Conservation (phyloP, 495 filamentous ascomycete species). For the Bathelium albidoporum region DNA sequence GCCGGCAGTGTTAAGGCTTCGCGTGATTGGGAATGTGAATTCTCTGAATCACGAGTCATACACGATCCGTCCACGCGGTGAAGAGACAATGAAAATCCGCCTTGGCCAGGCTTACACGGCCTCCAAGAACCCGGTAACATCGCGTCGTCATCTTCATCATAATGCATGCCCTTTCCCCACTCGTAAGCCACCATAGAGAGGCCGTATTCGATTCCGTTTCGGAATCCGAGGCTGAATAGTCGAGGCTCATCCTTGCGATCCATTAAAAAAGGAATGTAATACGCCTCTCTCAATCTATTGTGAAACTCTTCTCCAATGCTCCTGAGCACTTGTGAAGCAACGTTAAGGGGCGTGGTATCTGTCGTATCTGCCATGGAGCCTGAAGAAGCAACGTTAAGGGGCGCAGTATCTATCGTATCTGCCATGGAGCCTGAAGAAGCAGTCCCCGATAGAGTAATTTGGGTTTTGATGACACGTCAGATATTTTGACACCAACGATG, state of each 20-base stretch:
- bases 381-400: neutral
- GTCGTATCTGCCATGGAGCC: neutral
- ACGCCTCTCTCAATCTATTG: neutral
- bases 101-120: neutral
- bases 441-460: neutral
- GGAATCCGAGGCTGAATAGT: neutral
- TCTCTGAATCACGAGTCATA: neutral
- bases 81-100: neutral
- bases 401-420: neutral
- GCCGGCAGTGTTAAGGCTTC: neutral
- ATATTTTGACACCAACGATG: neutral
- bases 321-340: neutral
- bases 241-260: neutral
- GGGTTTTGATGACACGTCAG: neutral
- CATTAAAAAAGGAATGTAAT: neutral
- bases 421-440: neutral
- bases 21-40: neutral
- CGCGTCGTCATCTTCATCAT: neutral
- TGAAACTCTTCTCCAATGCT: neutral
- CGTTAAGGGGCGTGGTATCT: neutral
- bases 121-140: neutral
- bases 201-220: neutral
- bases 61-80: neutral
- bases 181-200: neutral
- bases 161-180: neutral